These are phyloP conservation scores for Chalciporus piperatus DNA, from an alignment of 768 basidiomycete species.

Conservation along the genomic window DNA sequence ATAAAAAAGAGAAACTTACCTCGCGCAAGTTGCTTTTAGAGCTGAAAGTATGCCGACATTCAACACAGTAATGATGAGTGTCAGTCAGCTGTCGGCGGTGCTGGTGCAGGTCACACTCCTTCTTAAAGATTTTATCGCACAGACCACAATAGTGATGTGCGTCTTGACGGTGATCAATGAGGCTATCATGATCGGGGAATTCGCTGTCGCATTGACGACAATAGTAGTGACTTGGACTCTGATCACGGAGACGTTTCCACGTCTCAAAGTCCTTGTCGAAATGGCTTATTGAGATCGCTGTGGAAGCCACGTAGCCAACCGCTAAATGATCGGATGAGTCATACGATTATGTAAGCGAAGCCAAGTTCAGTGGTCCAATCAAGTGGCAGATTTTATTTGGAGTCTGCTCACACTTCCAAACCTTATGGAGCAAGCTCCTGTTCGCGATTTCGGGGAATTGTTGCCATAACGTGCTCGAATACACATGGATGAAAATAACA, in stretches of 20 bases:
- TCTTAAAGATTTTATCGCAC: constrained; percentile 44
- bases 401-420: too few species aligned
- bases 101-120: constrained; percentile 38
- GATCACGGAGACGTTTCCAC: constrained; percentile 37
- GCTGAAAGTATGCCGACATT: constrained; percentile 45
- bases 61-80: constrained; percentile 40
- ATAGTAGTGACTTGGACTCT: constrained; percentile 57
- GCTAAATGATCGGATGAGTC: too few species aligned
- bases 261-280: constrained; percentile 42
- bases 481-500: too few species aligned
- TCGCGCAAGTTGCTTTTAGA: constrained; percentile 15
- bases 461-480: too few species aligned
- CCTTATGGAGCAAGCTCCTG: too few species aligned
- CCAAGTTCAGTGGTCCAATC: too few species aligned
- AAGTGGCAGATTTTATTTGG: too few species aligned
- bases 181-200: constrained; percentile 32
- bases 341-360: too few species aligned
- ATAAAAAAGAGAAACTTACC: constrained; percentile 6
- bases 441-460: too few species aligned
- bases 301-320: too few species aligned
- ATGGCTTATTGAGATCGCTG: too few species aligned
- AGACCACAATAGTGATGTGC: constrained; percentile 42
- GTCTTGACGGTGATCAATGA: constrained; percentile 40
- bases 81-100: constrained; percentile 42
- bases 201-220: constrained; percentile 51